Evolutionary conservation across 257 asterid species (phyloP), one percentile per base, ranked within the genome.

Genomic region (Gentiana straminea): DNA sequence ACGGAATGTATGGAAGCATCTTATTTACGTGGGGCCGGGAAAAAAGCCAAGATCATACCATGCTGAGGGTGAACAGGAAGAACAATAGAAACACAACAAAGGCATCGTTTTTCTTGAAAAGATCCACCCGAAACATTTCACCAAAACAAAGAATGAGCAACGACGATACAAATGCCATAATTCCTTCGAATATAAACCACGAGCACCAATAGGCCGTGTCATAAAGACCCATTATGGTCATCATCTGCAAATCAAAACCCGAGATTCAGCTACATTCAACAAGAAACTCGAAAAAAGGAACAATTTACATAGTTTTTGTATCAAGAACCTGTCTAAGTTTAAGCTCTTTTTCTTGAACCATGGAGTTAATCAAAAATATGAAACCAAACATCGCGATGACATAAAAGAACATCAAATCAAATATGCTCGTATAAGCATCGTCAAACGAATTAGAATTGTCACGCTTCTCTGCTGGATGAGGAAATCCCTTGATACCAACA

Each of bases 121-220:
- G 33, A 38, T 67, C 67, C 35, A 57, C 34, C 33, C 32, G 73
- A 55, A 77, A 65, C 52, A 73, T 49, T 62, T 66, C 36, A 15
- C 82, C 82, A 5, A 73, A 73, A 62, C 63, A 68, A 57, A 68
- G 62, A 24, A 67, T 75, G 63, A 73, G 41, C 8, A 64, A 44
- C 12, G 83, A 57, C 33, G 72, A 64, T 52, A 77, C 62, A 56
- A 73, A 53, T 10, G 73, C 53, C 69, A 77, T 64, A 51, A 67
- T 13, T 58, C 68, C 72, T 54, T 77, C 76, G 77, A 73, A 73
- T 8, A 65, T 43, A 41, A 73, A 65, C 83, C 79, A 73, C 8
- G 83, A 77, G 10, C 49, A 54, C 79, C 83, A 73, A 39, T 73
- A 77, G 51, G 83, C 77, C 32, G 75, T 61, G 59, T 77, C 79